Percentiles rank a stretch among this genome's conserved stretches.
Evolutionary conservation across 2,329 filamentous ascomycete genomes (phyloP).

Genomic region (Nannizziopsis arthrosporioides): DNA sequence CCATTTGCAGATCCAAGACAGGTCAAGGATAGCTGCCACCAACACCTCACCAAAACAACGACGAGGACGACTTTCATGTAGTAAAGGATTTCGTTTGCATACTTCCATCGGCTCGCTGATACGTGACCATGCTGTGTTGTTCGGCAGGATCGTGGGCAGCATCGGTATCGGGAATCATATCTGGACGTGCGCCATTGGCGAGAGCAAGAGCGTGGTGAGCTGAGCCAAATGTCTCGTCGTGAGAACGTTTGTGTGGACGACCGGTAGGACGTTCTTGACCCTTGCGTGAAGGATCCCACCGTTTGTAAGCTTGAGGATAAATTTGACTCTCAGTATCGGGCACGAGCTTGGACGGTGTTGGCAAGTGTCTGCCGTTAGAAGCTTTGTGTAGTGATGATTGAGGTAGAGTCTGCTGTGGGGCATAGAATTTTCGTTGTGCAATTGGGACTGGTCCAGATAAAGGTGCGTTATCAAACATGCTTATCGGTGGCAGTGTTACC

Average conservation of each 20-base stretch:
- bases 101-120: constrained; percentile 12
- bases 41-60: not conserved
- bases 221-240: constrained; percentile 30
- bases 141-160: not conserved
- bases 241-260: constrained; percentile 23
- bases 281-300: constrained; percentile 14
- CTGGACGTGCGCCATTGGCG: constrained; percentile 36
- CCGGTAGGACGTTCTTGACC: constrained; percentile 9
- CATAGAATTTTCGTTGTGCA: no score
- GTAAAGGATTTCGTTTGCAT: constrained; percentile 4
- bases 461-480: no score
- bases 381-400: no score
- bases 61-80: not conserved
- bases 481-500: no score
- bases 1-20: no score
- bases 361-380: constrained; percentile 15
- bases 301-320: constrained; percentile 10
- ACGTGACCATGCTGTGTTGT: constrained; percentile 1
- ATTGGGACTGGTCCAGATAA: no score
- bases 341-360: constrained; percentile 20
- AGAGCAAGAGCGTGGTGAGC: constrained; percentile 29
- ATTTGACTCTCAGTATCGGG: no score
- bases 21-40: no score
- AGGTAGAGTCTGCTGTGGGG: no score
- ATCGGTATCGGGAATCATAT: constrained; percentile 19